Evolutionary conservation across 768 basidiomycete genomes (phyloP).

Genomic region (Atractiella rhizophila): DNA sequence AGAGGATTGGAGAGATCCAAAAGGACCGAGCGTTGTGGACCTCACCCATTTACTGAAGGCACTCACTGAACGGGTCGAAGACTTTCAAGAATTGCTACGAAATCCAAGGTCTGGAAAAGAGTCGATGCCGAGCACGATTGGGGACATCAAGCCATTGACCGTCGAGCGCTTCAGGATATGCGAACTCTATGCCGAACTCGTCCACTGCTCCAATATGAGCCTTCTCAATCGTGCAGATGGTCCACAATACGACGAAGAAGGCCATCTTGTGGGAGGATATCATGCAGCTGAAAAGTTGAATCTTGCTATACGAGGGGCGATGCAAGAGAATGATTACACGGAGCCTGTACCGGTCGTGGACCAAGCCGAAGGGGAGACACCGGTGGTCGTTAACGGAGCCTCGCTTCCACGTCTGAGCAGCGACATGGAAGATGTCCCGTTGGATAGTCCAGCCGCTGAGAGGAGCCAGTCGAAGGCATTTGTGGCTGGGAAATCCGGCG

Average conservation of each 20-base stretch:
- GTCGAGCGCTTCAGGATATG: constrained; percentile 87
- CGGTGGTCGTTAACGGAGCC: too few relatives aligned
- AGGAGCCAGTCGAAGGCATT: too few relatives aligned
- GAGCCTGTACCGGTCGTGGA: neutral
- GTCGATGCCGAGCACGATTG: constrained; percentile 35
- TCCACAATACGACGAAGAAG: constrained; percentile 52
- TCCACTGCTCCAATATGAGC: constrained; percentile 96
- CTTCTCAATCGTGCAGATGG: constrained; percentile 64
- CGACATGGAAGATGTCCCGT: constrained; percentile 23
- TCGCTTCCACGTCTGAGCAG: neutral
- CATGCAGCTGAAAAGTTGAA: too few relatives aligned
- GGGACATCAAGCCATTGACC: constrained; percentile 51
- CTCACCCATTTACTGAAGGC: constrained; percentile 54
- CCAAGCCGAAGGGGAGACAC: too few relatives aligned
- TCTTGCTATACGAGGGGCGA: too few relatives aligned
- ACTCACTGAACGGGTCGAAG: constrained; percentile 40
- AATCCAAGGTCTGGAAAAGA: constrained; percentile 53
- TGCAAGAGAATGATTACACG: neutral
- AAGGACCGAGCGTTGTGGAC: constrained; percentile 37
- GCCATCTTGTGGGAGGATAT: constrained; percentile 55
- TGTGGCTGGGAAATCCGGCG: neutral
- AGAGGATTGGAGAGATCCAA: constrained; percentile 16
- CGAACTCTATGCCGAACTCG: constrained; percentile 82
- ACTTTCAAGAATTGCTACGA: constrained; percentile 43
- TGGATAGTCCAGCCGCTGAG: constrained; percentile 39